phyloP scores from a whole-genome alignment of 371 early-diverging fungal genomes.

The Mucor ambiguus region DNA sequence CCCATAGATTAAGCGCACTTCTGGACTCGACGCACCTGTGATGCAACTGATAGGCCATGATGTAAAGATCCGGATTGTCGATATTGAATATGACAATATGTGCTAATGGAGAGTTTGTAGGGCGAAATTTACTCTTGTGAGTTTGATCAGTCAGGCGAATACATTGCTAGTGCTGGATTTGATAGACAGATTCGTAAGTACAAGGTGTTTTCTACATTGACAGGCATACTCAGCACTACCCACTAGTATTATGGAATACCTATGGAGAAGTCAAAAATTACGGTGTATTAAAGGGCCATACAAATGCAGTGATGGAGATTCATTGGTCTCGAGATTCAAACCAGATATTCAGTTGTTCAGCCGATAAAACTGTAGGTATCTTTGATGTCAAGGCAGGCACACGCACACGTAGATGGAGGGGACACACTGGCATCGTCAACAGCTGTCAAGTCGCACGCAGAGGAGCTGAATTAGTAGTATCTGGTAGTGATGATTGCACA shows the following conservation, averaged over 20 bases:
- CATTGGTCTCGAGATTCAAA: slow-evolving; percentile 89
- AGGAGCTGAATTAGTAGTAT: slow-evolving; percentile 71
- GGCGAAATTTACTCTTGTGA: slow-evolving; percentile 84
- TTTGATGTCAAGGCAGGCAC: slow-evolving; percentile 82
- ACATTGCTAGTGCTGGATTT: slow-evolving; percentile 83
- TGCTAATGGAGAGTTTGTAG: slow-evolving; percentile 27
- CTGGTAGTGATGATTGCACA: slow-evolving; percentile 79
- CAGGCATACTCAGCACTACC: background rate
- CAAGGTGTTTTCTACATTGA: background rate
- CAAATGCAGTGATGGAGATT: slow-evolving; percentile 82
- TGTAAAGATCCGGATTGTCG: slow-evolving; percentile 28
- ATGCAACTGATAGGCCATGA: slow-evolving; percentile 86
- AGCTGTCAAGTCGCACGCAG: slow-evolving; percentile 63
- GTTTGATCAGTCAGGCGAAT: slow-evolving; percentile 86
- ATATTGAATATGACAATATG: background rate
- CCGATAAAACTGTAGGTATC: slow-evolving; percentile 73
- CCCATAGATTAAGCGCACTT: slow-evolving; percentile 77
- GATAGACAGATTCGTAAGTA: slow-evolving; percentile 82
- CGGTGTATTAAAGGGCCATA: slow-evolving; percentile 84
- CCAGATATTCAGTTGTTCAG: slow-evolving; percentile 74
- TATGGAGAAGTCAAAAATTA: slow-evolving; percentile 91
- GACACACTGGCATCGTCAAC: slow-evolving; percentile 81
- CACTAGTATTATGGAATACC: slow-evolving; percentile 88
- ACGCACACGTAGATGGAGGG: slow-evolving; percentile 72
- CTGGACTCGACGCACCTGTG: slow-evolving; percentile 85